Evolutionary conservation across 2,329 filamentous ascomycete genomes (phyloP), one percentile per base, ranked within the genome.

Genomic region (Neofusicoccum sp.): DNA sequence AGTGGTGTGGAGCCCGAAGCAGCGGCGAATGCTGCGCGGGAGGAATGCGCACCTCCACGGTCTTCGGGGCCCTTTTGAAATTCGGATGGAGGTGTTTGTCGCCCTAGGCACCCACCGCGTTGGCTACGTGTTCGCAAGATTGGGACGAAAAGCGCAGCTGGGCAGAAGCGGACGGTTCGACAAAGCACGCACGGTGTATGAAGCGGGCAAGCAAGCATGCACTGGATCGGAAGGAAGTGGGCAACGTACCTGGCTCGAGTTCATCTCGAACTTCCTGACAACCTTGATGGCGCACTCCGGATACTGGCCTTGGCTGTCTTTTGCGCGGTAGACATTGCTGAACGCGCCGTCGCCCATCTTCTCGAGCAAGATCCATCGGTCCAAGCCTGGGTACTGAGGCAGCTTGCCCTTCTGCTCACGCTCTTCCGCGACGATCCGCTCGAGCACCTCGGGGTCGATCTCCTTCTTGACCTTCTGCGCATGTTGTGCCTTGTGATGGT

Each of bases 321-420:
- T 85, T 38, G 95, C 95, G 40, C 91, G 88, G 77, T 98, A 99
- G 65, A 99, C 95, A 71, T 98, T 98, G 81, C 93, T 98, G 82
- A 99, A 99, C 63, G 95, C 95, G 63, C 95, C 95, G 68, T 98
- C 95, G 65, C 95, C 95, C 93, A 99, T 99, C 84, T 98, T 98
- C 78, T 96, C 93, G 57, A 95, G 62, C 34, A 97, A 80, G 58
- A 89, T 86, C 88, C 90, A 99, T 70, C 93, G 81, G 68, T 96
- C 91, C 40, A 96, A 80, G 38, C 91, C 91, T 0, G 91, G 90
- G 70, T 96, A 96, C 67, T 81, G 84, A 41, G 95, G 93, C 71
- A 98, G 88, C 75, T 93, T 96, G 72, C 86, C 86, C 74, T 87
- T 90, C 76, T 81, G 91, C 70, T 90, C 89, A 63, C 92, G 91